phyloP scores from a whole-genome alignment of 2,329 filamentous ascomycete genomes.

The Aspergillaceae sp. region DNA sequence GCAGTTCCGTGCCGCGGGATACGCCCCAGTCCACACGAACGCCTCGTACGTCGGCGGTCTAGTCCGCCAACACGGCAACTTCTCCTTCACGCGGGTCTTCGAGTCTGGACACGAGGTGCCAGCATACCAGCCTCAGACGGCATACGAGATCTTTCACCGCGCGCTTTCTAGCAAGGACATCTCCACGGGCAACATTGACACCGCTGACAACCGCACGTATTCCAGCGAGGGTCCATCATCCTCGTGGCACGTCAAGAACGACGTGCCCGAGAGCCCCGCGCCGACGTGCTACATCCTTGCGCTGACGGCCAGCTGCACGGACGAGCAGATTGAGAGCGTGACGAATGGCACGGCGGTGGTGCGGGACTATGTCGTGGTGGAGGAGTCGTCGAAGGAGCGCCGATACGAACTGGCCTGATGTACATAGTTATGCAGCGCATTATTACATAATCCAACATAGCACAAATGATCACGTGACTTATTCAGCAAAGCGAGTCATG shows the following conservation, averaged over 20 bases:
- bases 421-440: not conserved
- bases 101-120: constrained; percentile 44
- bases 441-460: too few species aligned
- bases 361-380: constrained; percentile 40
- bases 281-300: constrained; percentile 40
- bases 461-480: too few species aligned
- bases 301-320: constrained; percentile 33
- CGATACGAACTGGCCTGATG: not conserved
- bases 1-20: constrained; percentile 44
- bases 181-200: constrained; percentile 44
- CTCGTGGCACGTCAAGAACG: constrained; percentile 39
- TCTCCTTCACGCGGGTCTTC: constrained; percentile 43
- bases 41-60: constrained; percentile 37
- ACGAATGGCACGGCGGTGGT: constrained; percentile 38
- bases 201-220: constrained; percentile 27
- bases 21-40: constrained; percentile 38
- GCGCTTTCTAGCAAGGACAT: constrained; percentile 45
- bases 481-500: too few species aligned
- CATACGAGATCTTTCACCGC: constrained; percentile 47
- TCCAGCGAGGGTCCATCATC: constrained; percentile 31
- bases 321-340: constrained; percentile 37
- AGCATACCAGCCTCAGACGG: constrained; percentile 48
- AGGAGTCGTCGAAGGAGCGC: constrained; percentile 3
- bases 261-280: constrained; percentile 31
- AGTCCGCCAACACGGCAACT: constrained; percentile 41